These are phyloP conservation scores for Calocera viscosa DNA, from an alignment of 768 basidiomycete genomes.

Conservation along the genomic window DNA sequence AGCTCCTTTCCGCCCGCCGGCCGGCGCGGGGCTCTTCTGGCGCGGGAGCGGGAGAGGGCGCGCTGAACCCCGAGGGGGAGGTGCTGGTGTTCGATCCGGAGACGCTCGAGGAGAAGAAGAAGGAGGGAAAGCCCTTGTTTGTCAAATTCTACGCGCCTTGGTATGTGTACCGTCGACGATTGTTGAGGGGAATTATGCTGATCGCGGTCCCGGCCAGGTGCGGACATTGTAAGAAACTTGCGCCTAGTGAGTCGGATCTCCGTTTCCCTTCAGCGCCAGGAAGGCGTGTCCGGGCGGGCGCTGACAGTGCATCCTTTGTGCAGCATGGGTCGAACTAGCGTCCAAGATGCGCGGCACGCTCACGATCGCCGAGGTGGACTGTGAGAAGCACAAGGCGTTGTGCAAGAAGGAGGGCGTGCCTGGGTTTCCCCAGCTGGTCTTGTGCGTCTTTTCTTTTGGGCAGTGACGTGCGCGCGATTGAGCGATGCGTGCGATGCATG, in stretches of 20 bases:
- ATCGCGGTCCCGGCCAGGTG: too few species aligned
- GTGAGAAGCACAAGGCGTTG: slow-evolving; percentile 56
- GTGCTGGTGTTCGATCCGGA: slow-evolving; percentile 30
- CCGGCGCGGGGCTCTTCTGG: too few species aligned
- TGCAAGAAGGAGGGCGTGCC: slow-evolving; percentile 55
- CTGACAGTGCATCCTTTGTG: neutral
- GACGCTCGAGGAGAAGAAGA: slow-evolving; percentile 29
- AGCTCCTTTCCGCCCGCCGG: neutral
- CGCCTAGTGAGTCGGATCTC: slow-evolving; percentile 35
- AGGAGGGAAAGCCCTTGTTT: slow-evolving; percentile 41
- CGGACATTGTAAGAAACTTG: slow-evolving; percentile 91
- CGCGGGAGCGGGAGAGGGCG: too few species aligned
- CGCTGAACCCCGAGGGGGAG: slow-evolving; percentile 31
- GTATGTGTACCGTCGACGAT: slow-evolving; percentile 26
- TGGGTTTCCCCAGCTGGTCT: slow-evolving; percentile 75
- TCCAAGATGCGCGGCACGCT: slow-evolving; percentile 53
- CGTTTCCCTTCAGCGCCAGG: too few species aligned
- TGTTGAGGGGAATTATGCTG: too few species aligned
- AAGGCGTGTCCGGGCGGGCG: too few species aligned
- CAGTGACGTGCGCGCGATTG: too few species aligned
- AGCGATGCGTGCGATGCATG: too few species aligned
- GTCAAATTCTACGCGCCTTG: slow-evolving; percentile 88
- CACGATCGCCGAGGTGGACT: slow-evolving; percentile 77
- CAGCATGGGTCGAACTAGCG: slow-evolving; percentile 66
- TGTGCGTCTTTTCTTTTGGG: slow-evolving; percentile 34